These are phyloP conservation scores for Xylaria scruposa DNA, from an alignment of 495 filamentous ascomycete species.

Conservation along the genomic window DNA sequence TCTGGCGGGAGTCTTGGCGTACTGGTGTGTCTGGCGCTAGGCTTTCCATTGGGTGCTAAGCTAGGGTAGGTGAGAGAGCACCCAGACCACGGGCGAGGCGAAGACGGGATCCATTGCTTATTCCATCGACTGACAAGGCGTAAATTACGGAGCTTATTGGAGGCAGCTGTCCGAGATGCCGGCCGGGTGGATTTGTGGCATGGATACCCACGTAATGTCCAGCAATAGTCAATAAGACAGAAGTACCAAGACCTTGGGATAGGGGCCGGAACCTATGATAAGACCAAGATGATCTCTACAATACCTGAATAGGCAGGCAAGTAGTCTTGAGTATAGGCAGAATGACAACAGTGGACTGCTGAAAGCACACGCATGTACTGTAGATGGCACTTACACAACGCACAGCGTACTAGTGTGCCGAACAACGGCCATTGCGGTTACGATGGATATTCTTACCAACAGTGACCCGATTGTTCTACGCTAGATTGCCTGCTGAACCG, in stretches of 20 bases:
- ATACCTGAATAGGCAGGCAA: constrained; percentile 22
- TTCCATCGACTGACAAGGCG: constrained; percentile 19
- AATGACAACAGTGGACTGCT: neutral
- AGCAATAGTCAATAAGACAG: constrained; percentile 7
- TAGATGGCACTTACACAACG: neutral
- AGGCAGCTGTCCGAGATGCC: constrained; percentile 17
- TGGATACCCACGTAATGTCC: constrained; percentile 10
- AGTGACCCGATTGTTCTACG: neutral
- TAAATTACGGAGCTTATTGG: constrained; percentile 3
- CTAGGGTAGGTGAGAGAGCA: constrained; percentile 7
- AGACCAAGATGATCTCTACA: neutral
- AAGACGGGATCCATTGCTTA: constrained; percentile 17
- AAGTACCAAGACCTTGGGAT: constrained; percentile 23
- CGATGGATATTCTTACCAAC: neutral
- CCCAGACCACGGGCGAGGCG: constrained; percentile 14
- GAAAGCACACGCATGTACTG: neutral
- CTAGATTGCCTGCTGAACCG: neutral
- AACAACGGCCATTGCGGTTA: neutral
- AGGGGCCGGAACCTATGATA: neutral
- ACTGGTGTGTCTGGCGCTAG: constrained; percentile 12
- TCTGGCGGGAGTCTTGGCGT: constrained; percentile 7
- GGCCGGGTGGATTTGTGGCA: constrained; percentile 17
- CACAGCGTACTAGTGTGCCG: neutral
- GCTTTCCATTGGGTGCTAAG: constrained; percentile 15
- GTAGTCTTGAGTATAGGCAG: neutral